phyloP scores from a whole-genome alignment of 1,284 basidiomycete genomes.

The Trametes sp. region DNA sequence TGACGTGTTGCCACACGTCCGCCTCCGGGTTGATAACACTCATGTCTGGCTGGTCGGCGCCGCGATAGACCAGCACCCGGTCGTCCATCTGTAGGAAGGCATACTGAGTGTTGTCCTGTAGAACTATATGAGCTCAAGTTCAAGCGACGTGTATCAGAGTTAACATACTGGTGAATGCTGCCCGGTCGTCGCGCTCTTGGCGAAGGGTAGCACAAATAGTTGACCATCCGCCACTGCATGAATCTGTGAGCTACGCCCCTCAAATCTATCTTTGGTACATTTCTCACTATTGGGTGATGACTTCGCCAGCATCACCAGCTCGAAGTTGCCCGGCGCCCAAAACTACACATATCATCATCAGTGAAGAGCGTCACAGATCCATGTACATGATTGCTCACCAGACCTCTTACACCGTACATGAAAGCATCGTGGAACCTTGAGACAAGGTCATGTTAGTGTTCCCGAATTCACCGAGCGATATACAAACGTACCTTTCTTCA shows the following conservation, averaged over 20 bases:
- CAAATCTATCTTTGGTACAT: too few species aligned
- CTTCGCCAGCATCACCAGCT: constrained; percentile 77
- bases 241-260: not conserved
- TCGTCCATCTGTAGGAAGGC: constrained; percentile 97
- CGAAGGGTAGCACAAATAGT: constrained; percentile 89
- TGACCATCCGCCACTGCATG: constrained; percentile 66
- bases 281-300: constrained; percentile 57
- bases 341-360: constrained; percentile 69
- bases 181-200: constrained; percentile 92
- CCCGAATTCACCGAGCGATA: not conserved
- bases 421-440: constrained; percentile 82
- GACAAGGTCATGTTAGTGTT: not conserved
- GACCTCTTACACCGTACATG: constrained; percentile 77
- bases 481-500: constrained; percentile 52
- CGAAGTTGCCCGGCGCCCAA: constrained; percentile 91
- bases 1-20: constrained; percentile 97
- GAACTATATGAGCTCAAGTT: not conserved
- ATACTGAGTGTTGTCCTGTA: constrained; percentile 90
- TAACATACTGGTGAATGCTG: constrained; percentile 86
- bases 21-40: constrained; percentile 99
- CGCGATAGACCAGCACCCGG: constrained; percentile 93
- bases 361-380: too few species aligned
- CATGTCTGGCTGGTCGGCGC: constrained; percentile 97
- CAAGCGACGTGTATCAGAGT: not conserved
- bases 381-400: constrained; percentile 53